These are phyloP conservation scores for Rhododendron mucronatum DNA, from an alignment of 148 eudicot species.

Conservation along the genomic window DNA sequence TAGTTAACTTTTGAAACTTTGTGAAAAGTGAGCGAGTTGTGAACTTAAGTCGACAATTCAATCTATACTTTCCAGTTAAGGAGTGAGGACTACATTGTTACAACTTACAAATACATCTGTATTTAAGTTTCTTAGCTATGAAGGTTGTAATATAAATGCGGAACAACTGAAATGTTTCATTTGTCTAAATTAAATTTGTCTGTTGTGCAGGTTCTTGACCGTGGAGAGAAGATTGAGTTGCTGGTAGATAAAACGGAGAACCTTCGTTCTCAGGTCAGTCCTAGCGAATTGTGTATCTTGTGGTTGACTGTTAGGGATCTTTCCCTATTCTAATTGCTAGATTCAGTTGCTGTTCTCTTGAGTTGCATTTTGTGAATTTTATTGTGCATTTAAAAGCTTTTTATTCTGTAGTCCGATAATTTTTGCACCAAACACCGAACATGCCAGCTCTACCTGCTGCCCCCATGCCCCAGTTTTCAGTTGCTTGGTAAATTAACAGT, in stretches of 20 bases:
- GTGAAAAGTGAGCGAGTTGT: background rate
- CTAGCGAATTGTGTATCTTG: background rate
- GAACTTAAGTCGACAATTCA: background rate
- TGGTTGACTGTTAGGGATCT: background rate
- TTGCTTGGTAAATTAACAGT: background rate
- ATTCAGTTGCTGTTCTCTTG: background rate
- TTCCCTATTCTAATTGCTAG: background rate
- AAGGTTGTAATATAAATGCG: background rate
- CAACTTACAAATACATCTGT: background rate
- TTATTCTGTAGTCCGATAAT: background rate
- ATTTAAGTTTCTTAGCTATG: background rate
- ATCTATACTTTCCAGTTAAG: background rate
- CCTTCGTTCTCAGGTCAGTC: constrained; percentile 72
- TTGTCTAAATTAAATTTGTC: background rate
- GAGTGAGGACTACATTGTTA: background rate
- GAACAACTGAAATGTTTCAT: background rate
- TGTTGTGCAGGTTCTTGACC: constrained; percentile 65
- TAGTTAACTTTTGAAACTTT: background rate
- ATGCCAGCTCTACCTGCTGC: background rate
- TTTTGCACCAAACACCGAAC: background rate
- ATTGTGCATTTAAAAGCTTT: background rate
- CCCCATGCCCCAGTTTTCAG: background rate
- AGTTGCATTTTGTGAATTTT: background rate
- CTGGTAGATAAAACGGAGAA: constrained; percentile 81
- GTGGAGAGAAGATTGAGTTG: constrained; percentile 88